Percentiles rank a stretch among this genome's conserved stretches.
Evolutionary conservation across 257 asterid genomes (phyloP).

Genomic region (Capsicum chinense): DNA sequence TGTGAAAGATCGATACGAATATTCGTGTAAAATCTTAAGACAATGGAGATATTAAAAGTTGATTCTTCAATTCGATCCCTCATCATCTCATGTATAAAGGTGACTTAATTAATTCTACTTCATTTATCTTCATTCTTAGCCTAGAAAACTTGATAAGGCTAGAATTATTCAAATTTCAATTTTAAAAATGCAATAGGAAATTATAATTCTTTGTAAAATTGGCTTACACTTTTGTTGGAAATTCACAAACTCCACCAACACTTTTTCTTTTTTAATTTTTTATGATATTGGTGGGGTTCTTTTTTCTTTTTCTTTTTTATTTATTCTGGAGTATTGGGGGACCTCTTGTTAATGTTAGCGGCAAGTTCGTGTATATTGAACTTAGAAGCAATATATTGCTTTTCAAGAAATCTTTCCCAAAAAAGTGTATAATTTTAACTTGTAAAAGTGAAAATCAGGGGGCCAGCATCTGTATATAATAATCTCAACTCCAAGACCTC

Average conservation of each 20-base stretch:
- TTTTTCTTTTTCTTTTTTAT: neutral
- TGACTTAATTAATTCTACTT: too few relatives aligned
- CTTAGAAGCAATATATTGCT: constrained; percentile 38
- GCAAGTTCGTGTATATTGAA: constrained; percentile 31
- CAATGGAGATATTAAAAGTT: neutral
- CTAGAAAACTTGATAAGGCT: neutral
- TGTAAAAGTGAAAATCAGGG: constrained; percentile 39
- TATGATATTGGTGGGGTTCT: neutral
- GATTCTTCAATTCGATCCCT: too few relatives aligned
- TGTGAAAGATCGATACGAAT: neutral
- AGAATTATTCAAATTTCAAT: neutral
- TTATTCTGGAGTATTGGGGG: constrained; percentile 24
- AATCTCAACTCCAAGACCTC: constrained; percentile 45
- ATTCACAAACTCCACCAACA: neutral
- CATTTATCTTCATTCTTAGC: too few relatives aligned
- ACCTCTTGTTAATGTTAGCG: constrained; percentile 26
- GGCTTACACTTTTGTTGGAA: neutral
- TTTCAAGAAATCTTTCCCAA: constrained; percentile 29
- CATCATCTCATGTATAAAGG: too few relatives aligned
- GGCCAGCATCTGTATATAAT: constrained; percentile 41
- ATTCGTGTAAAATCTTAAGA: neutral
- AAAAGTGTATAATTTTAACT: constrained; percentile 38
- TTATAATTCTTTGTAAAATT: neutral
- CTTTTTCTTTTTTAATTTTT: neutral
- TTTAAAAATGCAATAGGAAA: neutral